Percentiles rank a stretch among this genome's conserved stretches.
These are phyloP conservation scores for Tolypocladium guangdongense DNA, from an alignment of 2,329 filamentous ascomycete species.

Conservation along the genomic window DNA sequence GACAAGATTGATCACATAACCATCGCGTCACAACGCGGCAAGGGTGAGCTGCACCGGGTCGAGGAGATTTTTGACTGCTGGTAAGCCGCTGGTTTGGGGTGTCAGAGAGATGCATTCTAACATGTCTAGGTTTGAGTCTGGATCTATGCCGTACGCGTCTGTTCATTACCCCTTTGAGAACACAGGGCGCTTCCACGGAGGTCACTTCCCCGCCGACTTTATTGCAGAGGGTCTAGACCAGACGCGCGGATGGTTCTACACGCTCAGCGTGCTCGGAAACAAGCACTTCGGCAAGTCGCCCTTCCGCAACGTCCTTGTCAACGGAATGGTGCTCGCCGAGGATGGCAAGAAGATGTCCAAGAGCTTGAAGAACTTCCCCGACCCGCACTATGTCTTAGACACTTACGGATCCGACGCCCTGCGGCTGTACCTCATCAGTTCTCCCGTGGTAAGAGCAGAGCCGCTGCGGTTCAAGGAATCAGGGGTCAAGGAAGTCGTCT, in stretches of 20 bases:
- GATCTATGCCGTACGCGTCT: conserved; percentile 88
- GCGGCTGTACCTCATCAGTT: conserved; percentile 93
- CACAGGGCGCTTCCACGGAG: conserved; percentile 59
- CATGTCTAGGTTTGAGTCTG: conserved; percentile 67
- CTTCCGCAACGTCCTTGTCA: conserved; percentile 94
- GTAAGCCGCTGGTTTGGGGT: neutral
- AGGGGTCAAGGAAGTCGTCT: conserved; percentile 89
- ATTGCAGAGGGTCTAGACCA: conserved; percentile 90
- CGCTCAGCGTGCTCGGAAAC: conserved; percentile 75
- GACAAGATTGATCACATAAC: conserved; percentile 92
- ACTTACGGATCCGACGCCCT: conserved; percentile 88
- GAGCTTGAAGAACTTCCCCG: conserved; percentile 89
- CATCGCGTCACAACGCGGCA: conserved; percentile 81
- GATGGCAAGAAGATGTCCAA: conserved; percentile 99
- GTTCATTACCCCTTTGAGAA: conserved; percentile 91
- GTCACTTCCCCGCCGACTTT: conserved; percentile 82
- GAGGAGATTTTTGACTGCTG: conserved; percentile 90
- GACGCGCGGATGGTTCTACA: conserved; percentile 96
- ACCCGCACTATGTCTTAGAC: conserved; percentile 70
- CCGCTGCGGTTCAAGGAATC: conserved; percentile 83
- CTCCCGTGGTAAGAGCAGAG: conserved; percentile 84
- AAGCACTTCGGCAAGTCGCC: conserved; percentile 77
- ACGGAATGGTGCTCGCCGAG: conserved; percentile 85
- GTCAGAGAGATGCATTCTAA: no score
- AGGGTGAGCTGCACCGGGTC: conserved; percentile 65